Conservation (phyloP, 257 asterid genomes). For the Striga asiatica region DNA sequence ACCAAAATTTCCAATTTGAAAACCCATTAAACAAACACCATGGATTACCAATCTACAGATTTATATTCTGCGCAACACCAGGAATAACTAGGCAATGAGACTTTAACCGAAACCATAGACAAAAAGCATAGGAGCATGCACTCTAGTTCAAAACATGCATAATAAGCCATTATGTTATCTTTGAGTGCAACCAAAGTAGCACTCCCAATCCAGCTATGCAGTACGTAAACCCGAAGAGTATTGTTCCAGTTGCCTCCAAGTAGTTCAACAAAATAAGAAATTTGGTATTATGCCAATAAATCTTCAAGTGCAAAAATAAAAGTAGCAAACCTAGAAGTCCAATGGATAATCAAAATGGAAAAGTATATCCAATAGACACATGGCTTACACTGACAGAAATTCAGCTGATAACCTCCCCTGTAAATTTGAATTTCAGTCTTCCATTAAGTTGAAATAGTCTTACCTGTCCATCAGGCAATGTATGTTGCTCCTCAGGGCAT, state of each 20-base stretch:
- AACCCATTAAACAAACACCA: background rate
- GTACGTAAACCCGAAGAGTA: background rate
- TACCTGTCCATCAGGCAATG: slow-evolving; percentile 97
- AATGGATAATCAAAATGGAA: background rate
- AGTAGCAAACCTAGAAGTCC: background rate
- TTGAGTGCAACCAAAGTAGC: background rate
- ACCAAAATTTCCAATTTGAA: background rate
- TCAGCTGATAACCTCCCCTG: background rate
- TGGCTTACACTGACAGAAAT: background rate
- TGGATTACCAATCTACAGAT: background rate
- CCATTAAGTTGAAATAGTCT: slow-evolving; percentile 7
- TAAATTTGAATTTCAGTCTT: background rate
- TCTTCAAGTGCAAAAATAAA: background rate
- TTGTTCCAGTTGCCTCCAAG: background rate
- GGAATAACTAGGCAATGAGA: background rate
- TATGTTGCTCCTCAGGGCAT: slow-evolving; percentile 67
- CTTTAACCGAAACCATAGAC: background rate
- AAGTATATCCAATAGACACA: background rate
- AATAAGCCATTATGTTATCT: background rate
- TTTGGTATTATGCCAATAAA: background rate
- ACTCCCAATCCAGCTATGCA: background rate
- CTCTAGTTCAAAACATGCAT: too few species aligned
- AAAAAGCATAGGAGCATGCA: background rate
- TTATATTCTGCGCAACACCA: background rate
- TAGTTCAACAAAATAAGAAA: background rate